A percentile compares a stretch with the other conserved stretches of the same genome.
These are phyloP conservation scores for Marchantia paleacea DNA, from an alignment of 225 moss, liverwort and hornwort species.

Conservation along the genomic window DNA sequence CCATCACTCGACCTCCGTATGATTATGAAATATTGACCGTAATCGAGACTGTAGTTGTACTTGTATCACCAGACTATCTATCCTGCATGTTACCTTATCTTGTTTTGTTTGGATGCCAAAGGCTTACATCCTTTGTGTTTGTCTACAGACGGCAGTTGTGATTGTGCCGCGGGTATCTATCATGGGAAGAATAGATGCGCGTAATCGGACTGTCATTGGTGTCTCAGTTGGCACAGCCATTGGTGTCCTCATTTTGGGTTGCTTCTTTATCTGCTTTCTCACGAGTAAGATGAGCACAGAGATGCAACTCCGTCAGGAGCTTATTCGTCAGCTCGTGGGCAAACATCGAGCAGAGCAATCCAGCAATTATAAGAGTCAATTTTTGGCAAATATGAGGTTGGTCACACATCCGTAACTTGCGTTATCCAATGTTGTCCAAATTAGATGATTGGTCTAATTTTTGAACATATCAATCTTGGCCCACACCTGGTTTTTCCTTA, in stretches of 20 bases:
- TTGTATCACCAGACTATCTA: neutral
- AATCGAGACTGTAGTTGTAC: neutral
- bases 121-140: neutral
- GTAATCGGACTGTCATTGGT: constrained; percentile 31
- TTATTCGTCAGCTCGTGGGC: constrained; percentile 38
- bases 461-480: too few relatives aligned
- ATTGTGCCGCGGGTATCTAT: constrained; percentile 35
- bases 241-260: constrained; percentile 36
- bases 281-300: constrained; percentile 47
- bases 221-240: constrained; percentile 31
- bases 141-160: constrained; percentile 36
- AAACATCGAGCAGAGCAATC: constrained; percentile 47
- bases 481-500: neutral
- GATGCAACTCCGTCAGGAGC: constrained; percentile 40
- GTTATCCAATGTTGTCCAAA: too few relatives aligned
- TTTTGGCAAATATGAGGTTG: constrained; percentile 46
- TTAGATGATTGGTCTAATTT: too few relatives aligned
- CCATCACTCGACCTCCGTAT: neutral
- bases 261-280: constrained; percentile 36
- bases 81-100: too few relatives aligned
- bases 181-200: constrained; percentile 38
- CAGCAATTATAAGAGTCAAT: constrained; percentile 47
- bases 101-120: neutral
- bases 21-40: neutral
- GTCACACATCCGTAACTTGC: neutral